Conservation (phyloP, 306 rosid species). For the Albizia julibrissin region DNA sequence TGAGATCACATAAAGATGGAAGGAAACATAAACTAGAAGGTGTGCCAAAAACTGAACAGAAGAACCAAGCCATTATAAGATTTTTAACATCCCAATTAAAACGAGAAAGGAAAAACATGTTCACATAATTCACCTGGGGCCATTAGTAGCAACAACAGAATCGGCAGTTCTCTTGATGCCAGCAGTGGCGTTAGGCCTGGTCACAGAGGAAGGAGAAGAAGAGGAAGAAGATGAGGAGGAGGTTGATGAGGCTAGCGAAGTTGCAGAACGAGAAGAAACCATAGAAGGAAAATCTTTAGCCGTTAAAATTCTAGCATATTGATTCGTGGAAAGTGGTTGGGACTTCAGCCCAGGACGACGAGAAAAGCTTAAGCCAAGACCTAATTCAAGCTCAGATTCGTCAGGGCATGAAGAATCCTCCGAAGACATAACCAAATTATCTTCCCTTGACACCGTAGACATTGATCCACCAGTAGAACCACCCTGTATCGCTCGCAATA, state of each 20-base stretch:
- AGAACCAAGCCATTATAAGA: not conserved
- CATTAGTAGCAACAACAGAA: conserved; percentile 51
- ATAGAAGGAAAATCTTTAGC: conserved; percentile 54
- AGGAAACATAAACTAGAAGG: not conserved
- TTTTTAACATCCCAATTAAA: not conserved
- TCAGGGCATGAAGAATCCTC: conserved; percentile 72
- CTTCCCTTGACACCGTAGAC: conserved; percentile 60
- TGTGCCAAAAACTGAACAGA: not conserved
- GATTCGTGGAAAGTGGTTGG: conserved; percentile 33
- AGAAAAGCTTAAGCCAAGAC: conserved; percentile 58
- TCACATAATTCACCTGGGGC: conserved; percentile 42
- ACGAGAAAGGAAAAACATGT: not conserved
- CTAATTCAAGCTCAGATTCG: conserved; percentile 64
- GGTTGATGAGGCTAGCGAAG: conserved; percentile 29
- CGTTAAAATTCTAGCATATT: conserved; percentile 49
- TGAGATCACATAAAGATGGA: not conserved
- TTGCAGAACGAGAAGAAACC: conserved; percentile 32
- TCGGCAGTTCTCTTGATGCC: conserved; percentile 65
- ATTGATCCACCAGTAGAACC: conserved; percentile 38
- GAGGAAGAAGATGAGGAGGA: conserved; percentile 43
- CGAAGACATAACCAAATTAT: conserved; percentile 56
- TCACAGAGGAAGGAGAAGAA: conserved; percentile 46
- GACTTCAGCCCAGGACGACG: conserved; percentile 27
- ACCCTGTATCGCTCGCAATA: conserved; percentile 41
- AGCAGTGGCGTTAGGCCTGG: conserved; percentile 50